Percentiles rank a stretch among this genome's conserved stretches.
Evolutionary conservation across 331 rosid species (phyloP).

Genomic region (Malus hybrid): DNA sequence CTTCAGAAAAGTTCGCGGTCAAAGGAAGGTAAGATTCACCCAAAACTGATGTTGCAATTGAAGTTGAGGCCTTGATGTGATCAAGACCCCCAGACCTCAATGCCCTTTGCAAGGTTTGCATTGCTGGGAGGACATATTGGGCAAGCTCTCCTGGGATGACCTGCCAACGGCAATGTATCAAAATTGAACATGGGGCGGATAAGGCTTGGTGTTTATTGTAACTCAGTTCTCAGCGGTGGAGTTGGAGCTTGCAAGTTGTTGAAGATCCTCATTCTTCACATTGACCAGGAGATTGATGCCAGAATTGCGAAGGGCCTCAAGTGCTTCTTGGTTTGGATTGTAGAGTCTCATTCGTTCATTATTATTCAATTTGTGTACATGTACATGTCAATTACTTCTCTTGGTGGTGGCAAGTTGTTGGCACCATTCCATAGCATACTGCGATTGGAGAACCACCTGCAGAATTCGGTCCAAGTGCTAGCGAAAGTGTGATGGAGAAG

Average conservation of each 20-base stretch:
- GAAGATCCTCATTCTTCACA: slow-evolving; percentile 8
- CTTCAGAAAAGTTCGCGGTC: not conserved
- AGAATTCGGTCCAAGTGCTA: not conserved
- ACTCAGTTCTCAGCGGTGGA: not conserved
- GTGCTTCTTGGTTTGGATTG: not conserved
- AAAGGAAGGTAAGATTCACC: slow-evolving; percentile 5
- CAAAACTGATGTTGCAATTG: not conserved
- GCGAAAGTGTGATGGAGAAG: too few relatives aligned
- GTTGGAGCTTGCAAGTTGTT: not conserved
- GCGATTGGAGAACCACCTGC: not conserved
- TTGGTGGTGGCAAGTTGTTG: slow-evolving; percentile 16
- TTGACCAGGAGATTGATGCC: slow-evolving; percentile 3
- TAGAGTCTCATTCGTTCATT: not conserved
- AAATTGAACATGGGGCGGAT: not conserved
- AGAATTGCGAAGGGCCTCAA: not conserved
- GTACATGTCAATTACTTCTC: not conserved
- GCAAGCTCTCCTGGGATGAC: slow-evolving; percentile 13
- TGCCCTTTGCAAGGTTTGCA: slow-evolving; percentile 3
- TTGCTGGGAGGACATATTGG: slow-evolving; percentile 6
- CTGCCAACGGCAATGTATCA: slow-evolving; percentile 8
- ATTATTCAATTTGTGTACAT: not conserved
- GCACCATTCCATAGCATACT: slow-evolving; percentile 17
- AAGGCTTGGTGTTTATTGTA: not conserved
- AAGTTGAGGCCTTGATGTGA: not conserved
- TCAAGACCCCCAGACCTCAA: not conserved